Base-by-base conservation (phyloP, 176 grass and related monocot genomes). In the Zea mays region DNA sequence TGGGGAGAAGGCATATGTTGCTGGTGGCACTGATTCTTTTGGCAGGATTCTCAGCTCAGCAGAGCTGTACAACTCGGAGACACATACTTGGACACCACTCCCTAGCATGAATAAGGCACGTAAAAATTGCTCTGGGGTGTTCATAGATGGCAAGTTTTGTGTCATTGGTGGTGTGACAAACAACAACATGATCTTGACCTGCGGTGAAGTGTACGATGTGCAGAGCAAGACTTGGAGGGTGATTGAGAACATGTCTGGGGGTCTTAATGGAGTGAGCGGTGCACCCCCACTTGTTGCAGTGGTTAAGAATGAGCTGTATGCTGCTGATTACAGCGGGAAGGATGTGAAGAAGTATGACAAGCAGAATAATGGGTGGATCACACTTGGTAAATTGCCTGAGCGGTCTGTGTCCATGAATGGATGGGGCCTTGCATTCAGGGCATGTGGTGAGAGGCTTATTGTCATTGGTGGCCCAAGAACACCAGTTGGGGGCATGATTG, bases 391-490 rank as follows among this genome's bases (percentile, higher is more conserved):
- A 61, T 86, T 97, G 79, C 90, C 90, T 0, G 93, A 91, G 61
- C 76, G 79, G 37, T 85, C 80, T n/a, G 87, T 85, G 67, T 97
- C 93, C 4, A 80, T 97, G 87, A 92, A 92, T 68, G 93, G 93
- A 39, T 92, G 93, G 93, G 93, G 93, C 9, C 83, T 97, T 72
- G 93, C 93, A 7, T 97, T 97, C 71, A 85, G 93, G 39, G 93
- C 93, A 41, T 97, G 90, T n/a, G 93, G 93, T 0, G 87, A 92
- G 35, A 79, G 87, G 74, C 76, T 97, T 45, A 79, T 97, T 7
- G 90, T 97, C 21, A 97, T 97, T 76, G 90, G 90, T 34, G 93
- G 93, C 8, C 85, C 85, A 42, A 76, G 90, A 75, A 80, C 77
- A 38, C 56, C 83, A 48, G 72, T 59, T 14, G 90, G 93, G 20